These are phyloP conservation scores for Panaeolus cyanescens DNA, from an alignment of 768 basidiomycete species.

Conservation along the genomic window DNA sequence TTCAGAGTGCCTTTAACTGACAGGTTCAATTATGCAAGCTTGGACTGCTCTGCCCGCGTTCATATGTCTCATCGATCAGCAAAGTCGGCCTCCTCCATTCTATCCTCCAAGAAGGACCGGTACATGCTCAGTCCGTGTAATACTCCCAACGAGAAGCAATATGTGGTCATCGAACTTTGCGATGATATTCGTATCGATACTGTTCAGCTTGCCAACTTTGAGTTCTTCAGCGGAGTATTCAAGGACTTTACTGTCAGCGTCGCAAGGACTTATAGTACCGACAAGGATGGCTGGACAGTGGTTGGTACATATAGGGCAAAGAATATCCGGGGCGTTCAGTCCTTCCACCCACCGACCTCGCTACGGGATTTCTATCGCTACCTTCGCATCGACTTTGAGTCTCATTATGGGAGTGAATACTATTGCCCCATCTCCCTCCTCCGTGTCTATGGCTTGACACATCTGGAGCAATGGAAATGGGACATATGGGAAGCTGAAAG, in stretches of 20 bases:
- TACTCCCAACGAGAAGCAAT: conserved; percentile 60
- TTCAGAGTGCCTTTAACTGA: conserved; percentile 78
- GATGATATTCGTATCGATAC: conserved; percentile 98
- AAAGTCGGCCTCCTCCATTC: conserved; percentile 80
- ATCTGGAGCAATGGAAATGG: conserved; percentile 96
- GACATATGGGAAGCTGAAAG: conserved; percentile 80
- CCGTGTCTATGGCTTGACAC: conserved; percentile 93
- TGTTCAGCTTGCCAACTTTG: conserved; percentile 94
- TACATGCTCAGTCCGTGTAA: conserved; percentile 97
- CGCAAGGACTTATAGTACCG: conserved; percentile 75
- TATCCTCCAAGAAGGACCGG: conserved; percentile 86
- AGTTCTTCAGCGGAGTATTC: conserved; percentile 97
- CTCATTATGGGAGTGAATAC: conserved; percentile 93
- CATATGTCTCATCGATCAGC: conserved; percentile 81
- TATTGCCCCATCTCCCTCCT: conserved; percentile 94
- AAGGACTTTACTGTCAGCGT: conserved; percentile 88
- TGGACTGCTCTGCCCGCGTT: conserved; percentile 93
- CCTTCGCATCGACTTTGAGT: conserved; percentile 91
- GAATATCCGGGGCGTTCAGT: conserved; percentile 91
- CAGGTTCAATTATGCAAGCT: conserved; percentile 92
- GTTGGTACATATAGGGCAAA: conserved; percentile 85
- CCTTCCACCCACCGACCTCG: conserved; percentile 76
- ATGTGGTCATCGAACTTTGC: conserved; percentile 93
- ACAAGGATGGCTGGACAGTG: conserved; percentile 63
- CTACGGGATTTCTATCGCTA: conserved; percentile 89